These are phyloP conservation scores for Ustulina deusta DNA, from an alignment of 2,329 filamentous ascomycete genomes.

Conservation along the genomic window DNA sequence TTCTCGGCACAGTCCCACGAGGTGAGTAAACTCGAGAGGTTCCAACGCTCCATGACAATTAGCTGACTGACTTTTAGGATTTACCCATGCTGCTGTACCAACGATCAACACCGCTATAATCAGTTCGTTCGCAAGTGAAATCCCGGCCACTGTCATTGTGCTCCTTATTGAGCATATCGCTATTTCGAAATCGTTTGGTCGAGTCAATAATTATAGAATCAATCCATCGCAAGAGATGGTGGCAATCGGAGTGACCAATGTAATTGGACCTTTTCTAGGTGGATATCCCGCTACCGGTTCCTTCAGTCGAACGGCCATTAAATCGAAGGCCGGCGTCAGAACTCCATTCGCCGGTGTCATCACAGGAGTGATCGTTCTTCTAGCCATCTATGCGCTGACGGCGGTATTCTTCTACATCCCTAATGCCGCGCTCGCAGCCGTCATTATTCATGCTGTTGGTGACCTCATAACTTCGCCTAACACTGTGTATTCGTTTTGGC, in stretches of 20 bases:
- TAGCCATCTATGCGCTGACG: constrained; percentile 90
- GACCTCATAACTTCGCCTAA: constrained; percentile 93
- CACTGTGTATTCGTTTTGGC: constrained; percentile 95
- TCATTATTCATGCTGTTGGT: constrained; percentile 96
- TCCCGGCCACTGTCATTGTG: constrained; percentile 92
- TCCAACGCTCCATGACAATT: constrained; percentile 21
- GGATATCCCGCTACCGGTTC: constrained; percentile 94
- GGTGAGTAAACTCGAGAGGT: constrained; percentile 58
- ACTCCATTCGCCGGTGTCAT: constrained; percentile 92
- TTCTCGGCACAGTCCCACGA: constrained; percentile 82
- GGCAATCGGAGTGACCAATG: constrained; percentile 89
- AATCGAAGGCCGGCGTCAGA: constrained; percentile 94
- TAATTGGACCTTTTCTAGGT: constrained; percentile 91
- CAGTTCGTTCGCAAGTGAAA: constrained; percentile 73
- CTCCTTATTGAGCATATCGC: constrained; percentile 96
- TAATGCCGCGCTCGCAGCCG: constrained; percentile 80
- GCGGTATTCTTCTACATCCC: constrained; percentile 96
- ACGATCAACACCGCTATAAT: constrained; percentile 75
- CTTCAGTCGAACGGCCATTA: constrained; percentile 96
- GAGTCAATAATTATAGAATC: constrained; percentile 96
- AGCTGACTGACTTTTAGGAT: constrained; percentile 65
- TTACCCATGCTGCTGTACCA: constrained; percentile 82
- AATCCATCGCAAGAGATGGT: constrained; percentile 96
- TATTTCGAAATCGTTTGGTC: constrained; percentile 95
- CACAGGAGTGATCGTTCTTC: constrained; percentile 84